phyloP scores from a whole-genome alignment of 2,329 filamentous ascomycete genomes.

The Talaromyces marneffei region DNA sequence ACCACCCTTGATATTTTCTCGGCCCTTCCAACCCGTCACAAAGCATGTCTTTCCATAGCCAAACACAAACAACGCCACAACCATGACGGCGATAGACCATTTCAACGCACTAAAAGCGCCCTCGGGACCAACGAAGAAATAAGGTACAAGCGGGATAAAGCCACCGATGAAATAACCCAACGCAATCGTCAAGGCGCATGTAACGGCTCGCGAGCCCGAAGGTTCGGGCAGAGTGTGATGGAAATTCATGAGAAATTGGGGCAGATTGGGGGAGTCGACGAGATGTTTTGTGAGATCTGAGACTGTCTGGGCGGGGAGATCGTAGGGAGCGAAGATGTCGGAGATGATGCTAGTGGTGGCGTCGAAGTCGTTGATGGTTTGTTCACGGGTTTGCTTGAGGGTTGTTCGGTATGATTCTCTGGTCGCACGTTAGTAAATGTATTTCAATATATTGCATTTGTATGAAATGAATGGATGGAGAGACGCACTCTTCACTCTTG shows the following conservation, averaged over 20 bases:
- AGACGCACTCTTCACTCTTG: conserved; percentile 36
- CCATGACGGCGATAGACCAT: conserved; percentile 49
- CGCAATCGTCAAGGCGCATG: conserved; percentile 36
- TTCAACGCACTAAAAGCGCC: conserved; percentile 71
- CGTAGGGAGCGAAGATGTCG: conserved; percentile 37
- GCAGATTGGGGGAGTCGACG: conserved; percentile 31
- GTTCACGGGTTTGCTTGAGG: conserved; percentile 30
- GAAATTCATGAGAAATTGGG: conserved; percentile 39
- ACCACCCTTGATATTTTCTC: conserved; percentile 29
- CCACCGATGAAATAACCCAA: conserved; percentile 40
- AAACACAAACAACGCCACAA: conserved; percentile 45
- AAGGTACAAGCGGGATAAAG: conserved; percentile 48
- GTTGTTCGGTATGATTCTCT: conserved; percentile 39
- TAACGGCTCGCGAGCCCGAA: conserved; percentile 32
- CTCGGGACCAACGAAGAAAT: conserved; percentile 63
- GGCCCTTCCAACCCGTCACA: conserved; percentile 33
- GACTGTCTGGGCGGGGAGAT: conserved; percentile 32
- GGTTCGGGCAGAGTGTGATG: conserved; percentile 37
- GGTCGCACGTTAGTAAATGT: background rate
- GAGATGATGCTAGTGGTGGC: conserved; percentile 28
- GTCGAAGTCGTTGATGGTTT: conserved; percentile 28
- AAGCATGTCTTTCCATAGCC: conserved; percentile 47
- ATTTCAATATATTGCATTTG: background rate
- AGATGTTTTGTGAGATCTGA: conserved; percentile 33
- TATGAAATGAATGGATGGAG: no score